A percentile compares a stretch with the other conserved stretches of the same genome.
phyloP scores from a whole-genome alignment of 345 rosid species.

The Eucalyptus sp. region DNA sequence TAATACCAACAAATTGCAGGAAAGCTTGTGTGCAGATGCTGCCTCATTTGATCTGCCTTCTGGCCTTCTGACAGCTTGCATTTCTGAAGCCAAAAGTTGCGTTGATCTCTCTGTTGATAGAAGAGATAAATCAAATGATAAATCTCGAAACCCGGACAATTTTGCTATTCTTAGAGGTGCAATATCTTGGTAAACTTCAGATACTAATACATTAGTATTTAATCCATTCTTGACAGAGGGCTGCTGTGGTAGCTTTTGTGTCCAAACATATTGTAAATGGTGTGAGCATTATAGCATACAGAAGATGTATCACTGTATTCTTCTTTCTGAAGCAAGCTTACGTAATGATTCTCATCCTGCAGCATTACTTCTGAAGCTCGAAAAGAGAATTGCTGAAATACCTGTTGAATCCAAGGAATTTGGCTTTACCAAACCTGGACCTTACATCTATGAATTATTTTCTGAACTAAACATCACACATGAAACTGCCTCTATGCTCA shows the following conservation, averaged over 20 bases:
- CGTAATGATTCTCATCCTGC: constrained; percentile 2
- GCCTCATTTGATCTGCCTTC: constrained; percentile 91
- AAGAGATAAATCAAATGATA: constrained; percentile 55
- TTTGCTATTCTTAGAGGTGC: constrained; percentile 90
- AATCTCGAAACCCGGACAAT: constrained; percentile 66
- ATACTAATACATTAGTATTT: background rate
- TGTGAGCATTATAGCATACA: background rate
- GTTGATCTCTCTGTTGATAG: constrained; percentile 56
- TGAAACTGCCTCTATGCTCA: constrained; percentile 67
- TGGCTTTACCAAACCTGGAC: constrained; percentile 92
- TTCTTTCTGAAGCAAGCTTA: background rate
- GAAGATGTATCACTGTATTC: background rate
- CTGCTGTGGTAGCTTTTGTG: background rate
- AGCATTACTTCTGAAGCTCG: constrained; percentile 88
- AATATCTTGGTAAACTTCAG: background rate
- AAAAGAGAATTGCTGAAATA: constrained; percentile 72
- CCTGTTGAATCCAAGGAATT: constrained; percentile 65
- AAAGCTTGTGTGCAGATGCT: constrained; percentile 86
- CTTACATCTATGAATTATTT: constrained; percentile 75
- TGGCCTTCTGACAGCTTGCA: constrained; percentile 67
- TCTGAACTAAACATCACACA: constrained; percentile 70
- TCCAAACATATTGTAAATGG: background rate
- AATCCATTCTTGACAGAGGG: background rate
- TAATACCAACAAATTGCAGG: constrained; percentile 31
- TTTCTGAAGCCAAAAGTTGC: constrained; percentile 83